Evolutionary conservation across 2,329 filamentous ascomycete species (phyloP).

Genomic region (Trichophaea hybrida): DNA sequence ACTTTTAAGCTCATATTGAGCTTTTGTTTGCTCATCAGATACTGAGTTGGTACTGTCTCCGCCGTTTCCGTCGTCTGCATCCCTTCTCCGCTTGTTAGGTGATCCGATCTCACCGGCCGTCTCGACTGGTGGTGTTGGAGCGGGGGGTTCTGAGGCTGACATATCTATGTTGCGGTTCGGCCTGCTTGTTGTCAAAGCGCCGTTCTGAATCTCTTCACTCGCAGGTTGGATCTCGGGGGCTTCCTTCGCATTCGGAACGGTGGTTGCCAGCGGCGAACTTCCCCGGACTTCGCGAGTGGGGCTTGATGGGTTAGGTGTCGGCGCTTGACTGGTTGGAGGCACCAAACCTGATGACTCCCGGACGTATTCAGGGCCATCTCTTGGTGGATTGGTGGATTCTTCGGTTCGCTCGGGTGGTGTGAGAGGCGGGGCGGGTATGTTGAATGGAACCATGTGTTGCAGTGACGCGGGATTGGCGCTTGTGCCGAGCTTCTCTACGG

Average conservation of each 20-base stretch:
- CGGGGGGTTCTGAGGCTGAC: background rate
- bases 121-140: background rate
- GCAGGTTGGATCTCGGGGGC: too few relatives aligned
- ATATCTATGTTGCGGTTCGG: background rate
- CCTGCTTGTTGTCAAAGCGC: too few relatives aligned
- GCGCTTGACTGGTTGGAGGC: constrained; percentile 4
- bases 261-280: background rate
- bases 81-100: background rate
- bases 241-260: background rate
- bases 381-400: background rate
- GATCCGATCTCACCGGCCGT: background rate
- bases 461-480: constrained; percentile 9
- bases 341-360: constrained; percentile 13
- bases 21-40: background rate
- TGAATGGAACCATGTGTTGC: constrained; percentile 12
- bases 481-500: background rate
- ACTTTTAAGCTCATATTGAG: background rate
- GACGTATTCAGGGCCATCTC: constrained; percentile 11
- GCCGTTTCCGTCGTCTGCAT: background rate
- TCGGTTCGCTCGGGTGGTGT: background rate
- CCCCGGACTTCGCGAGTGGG: background rate
- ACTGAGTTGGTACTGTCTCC: constrained; percentile 1
- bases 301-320: background rate
- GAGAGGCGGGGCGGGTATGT: constrained; percentile 9
- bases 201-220: background rate